These are phyloP conservation scores for Lobosporangium transversale DNA, from an alignment of 192 early-diverging fungal species.

Conservation along the genomic window DNA sequence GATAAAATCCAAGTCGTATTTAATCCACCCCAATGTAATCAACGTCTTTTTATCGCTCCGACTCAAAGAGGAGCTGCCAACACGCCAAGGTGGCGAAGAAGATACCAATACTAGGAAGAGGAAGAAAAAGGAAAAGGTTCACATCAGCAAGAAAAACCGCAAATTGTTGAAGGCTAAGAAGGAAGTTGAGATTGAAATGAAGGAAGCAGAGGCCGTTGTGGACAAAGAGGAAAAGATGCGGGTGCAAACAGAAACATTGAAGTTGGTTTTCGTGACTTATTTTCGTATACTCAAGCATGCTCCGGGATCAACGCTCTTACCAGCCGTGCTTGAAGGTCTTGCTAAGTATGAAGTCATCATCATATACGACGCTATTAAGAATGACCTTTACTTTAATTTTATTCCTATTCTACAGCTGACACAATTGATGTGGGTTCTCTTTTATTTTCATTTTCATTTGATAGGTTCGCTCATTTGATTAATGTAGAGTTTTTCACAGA, in stretches of 20 bases:
- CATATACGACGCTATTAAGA: neutral
- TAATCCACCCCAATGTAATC: conserved; percentile 74
- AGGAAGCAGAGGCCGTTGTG: conserved; percentile 91
- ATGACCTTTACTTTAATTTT: neutral
- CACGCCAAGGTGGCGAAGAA: conserved; percentile 61
- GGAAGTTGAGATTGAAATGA: conserved; percentile 81
- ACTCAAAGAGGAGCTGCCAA: conserved; percentile 83
- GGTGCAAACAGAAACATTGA: conserved; percentile 91
- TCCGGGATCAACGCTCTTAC: conserved; percentile 75
- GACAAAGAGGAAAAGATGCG: conserved; percentile 84
- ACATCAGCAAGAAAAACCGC: conserved; percentile 71
- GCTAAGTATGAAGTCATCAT: conserved; percentile 66
- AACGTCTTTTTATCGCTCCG: conserved; percentile 84
- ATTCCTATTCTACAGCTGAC: neutral
- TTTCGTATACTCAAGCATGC: conserved; percentile 94
- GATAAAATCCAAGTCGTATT: conserved; percentile 83
- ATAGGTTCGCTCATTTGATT: conserved; percentile 93
- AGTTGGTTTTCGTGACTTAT: conserved; percentile 93
- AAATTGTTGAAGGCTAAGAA: conserved; percentile 79
- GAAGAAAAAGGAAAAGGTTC: conserved; percentile 64
- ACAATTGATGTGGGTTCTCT: neutral
- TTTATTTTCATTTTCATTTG: conserved; percentile 1
- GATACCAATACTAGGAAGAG: conserved; percentile 62
- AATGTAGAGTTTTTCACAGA: conserved; percentile 96
- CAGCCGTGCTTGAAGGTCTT: conserved; percentile 82